Evolutionary conservation across 768 basidiomycete species (phyloP), one percentile per base, ranked within the genome.

Genomic region (Trametes sanguinea): DNA sequence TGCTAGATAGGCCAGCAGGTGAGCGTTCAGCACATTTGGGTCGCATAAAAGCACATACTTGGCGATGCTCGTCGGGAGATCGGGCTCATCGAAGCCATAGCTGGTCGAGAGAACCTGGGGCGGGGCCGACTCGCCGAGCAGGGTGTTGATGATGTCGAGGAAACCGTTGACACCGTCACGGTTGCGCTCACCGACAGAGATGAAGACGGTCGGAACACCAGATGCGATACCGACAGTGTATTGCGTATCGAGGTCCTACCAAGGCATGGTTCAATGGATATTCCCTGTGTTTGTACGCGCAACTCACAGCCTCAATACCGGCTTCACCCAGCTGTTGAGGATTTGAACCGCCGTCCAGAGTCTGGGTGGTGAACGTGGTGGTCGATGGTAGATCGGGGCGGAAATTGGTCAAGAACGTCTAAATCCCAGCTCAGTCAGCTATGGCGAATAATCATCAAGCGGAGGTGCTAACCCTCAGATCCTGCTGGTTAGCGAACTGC

Each of bases 101-200:
- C 86, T 88, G 0, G 87, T 90, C 0, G 88, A 61, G 17, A 91
- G 85, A 9, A 83, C 77, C 61, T 83, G 79, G 80, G 88, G 86
- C 1, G 80, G 70, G 51, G 75, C 69, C 7, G 72, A 47, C 35
- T 82, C 78, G 14, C 66, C 66, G 1, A 83, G 73, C 13, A 88
- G 67, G 55, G 78, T 83, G 46, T 86, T 78, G 39, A 90, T 73
- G 85, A 88, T 89, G 29, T 77, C 67, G 17, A 69, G 56, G 67
- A 71, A 69, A 22, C 69, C 69, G 32, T 65, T 57, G 40, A 67
- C 55, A 13, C 42, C 65, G 53, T 69, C 73, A 32, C 39, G 40
- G 58, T 55, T 51, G 57, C 44, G 47, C 29, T 64, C 54, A 10
- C 57, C 63, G 40, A 64, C 63, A n/a, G 63, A 59, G 47, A 64